phyloP scores from a whole-genome alignment of 306 rosid species.

The Pyrus pyrifolia region DNA sequence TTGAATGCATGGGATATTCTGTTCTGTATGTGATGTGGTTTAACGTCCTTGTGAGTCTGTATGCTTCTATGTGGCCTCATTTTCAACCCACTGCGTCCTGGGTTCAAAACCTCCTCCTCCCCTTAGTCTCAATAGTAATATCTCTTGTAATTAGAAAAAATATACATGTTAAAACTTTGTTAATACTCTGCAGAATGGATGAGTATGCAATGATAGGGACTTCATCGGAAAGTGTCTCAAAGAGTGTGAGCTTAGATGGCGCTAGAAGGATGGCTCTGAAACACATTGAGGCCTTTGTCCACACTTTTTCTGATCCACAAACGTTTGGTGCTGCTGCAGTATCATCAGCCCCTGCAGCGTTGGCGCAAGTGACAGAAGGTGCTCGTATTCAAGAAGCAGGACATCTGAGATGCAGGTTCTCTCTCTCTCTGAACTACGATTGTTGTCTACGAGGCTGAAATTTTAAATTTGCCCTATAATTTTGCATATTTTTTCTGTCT shows the following conservation, averaged over 20 bases:
- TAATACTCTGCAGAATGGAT: conserved; percentile 74
- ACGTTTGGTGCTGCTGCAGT: conserved; percentile 85
- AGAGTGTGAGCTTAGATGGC: conserved; percentile 91
- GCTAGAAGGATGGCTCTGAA: conserved; percentile 91
- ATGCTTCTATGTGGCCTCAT: background rate
- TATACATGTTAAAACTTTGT: conserved; percentile 13
- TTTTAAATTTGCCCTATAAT: background rate
- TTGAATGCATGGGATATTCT: background rate
- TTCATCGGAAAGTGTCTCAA: conserved; percentile 65
- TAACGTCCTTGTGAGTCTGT: background rate
- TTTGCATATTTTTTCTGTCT: background rate
- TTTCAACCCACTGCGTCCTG: background rate
- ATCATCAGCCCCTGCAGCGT: conserved; percentile 84
- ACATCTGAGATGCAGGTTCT: conserved; percentile 97
- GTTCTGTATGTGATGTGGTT: background rate
- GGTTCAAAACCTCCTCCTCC: background rate
- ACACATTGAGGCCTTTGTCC: conserved; percentile 86
- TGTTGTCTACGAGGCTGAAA: background rate
- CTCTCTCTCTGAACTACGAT: background rate
- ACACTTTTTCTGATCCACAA: conserved; percentile 77
- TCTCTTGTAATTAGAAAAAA: background rate
- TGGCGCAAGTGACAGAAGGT: conserved; percentile 84
- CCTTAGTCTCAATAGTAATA: background rate
- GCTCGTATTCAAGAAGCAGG: conserved; percentile 98
- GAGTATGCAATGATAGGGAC: conserved; percentile 69